A percentile compares a stretch with the other conserved stretches of the same genome.
phyloP scores from a whole-genome alignment of 371 early-diverging fungal genomes.

The Rhizomucor miehei region DNA sequence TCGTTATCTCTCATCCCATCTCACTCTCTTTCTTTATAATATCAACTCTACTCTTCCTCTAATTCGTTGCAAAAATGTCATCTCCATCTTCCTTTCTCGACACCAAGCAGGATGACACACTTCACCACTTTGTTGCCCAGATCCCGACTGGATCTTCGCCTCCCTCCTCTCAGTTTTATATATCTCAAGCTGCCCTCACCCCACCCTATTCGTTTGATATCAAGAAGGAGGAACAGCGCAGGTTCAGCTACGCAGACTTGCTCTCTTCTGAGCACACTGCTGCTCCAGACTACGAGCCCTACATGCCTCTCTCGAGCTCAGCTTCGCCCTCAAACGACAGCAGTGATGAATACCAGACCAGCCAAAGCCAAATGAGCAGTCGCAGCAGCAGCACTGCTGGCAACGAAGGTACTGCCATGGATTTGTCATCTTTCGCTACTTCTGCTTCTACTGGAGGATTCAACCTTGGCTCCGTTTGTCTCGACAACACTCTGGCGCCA shows the following conservation, averaged over 20 bases:
- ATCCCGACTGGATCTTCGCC: not conserved
- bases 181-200: too few relatives aligned
- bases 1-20: conserved; percentile 7
- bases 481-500: not conserved
- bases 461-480: not conserved
- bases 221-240: conserved; percentile 11
- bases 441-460: not conserved
- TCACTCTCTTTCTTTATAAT: not conserved
- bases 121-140: not conserved
- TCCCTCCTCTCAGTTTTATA: not conserved
- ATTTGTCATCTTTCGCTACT: conserved; percentile 10
- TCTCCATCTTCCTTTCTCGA: conserved; percentile 13
- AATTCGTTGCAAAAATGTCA: conserved; percentile 13
- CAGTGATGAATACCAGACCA: conserved; percentile 27
- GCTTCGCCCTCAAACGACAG: conserved; percentile 25
- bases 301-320: conserved; percentile 14
- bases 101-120: not conserved
- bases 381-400: not conserved
- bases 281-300: conserved; percentile 19
- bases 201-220: too few relatives aligned
- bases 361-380: not conserved
- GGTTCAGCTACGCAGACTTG: conserved; percentile 47
- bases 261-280: conserved; percentile 19
- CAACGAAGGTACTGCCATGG: conserved; percentile 13
- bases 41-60: conserved; percentile 8